These are phyloP conservation scores for Leptographium lundbergii DNA, from an alignment of 2,329 filamentous ascomycete species.

Conservation along the genomic window DNA sequence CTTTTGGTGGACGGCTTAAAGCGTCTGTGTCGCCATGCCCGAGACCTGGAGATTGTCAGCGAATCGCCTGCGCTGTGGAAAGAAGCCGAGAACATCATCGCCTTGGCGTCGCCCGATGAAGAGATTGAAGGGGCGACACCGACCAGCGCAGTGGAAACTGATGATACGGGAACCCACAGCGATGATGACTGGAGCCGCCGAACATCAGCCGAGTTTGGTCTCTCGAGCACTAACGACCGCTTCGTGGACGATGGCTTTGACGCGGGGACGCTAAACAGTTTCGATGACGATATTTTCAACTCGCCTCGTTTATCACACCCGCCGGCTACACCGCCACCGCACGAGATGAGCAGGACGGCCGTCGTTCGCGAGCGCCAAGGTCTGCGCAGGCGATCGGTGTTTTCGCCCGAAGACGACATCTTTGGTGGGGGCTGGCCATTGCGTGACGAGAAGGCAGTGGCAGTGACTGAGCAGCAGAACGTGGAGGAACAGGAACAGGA, in stretches of 20 bases:
- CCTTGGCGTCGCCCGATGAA: constrained; percentile 60
- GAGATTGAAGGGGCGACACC: constrained; percentile 22
- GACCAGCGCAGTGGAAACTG: constrained; percentile 11
- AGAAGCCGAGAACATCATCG: constrained; percentile 78
- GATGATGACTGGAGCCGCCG: constrained; percentile 20
- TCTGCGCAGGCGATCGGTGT: constrained; percentile 46
- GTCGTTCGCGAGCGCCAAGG: constrained; percentile 41
- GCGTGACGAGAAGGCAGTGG: constrained; percentile 21
- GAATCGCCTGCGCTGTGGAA: constrained; percentile 57
- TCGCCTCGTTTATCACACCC: constrained; percentile 18
- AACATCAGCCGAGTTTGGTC: constrained; percentile 26
- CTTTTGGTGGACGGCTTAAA: constrained; percentile 74
- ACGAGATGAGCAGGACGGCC: constrained; percentile 33
- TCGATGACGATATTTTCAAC: constrained; percentile 31
- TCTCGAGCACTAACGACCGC: constrained; percentile 27
- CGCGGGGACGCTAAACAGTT: constrained; percentile 27
- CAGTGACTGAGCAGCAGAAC: constrained; percentile 21
- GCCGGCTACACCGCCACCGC: constrained; percentile 6
- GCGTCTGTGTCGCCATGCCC: constrained; percentile 57
- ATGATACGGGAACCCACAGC: constrained; percentile 29
- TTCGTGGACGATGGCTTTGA: constrained; percentile 36
- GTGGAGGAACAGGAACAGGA: constrained; percentile 22
- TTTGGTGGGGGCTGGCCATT: constrained; percentile 42
- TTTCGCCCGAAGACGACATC: constrained; percentile 53
- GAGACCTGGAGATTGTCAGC: constrained; percentile 50